Base-by-base conservation (phyloP, 1,139 yeast species). In the Meyerozyma elateridarum region DNA sequence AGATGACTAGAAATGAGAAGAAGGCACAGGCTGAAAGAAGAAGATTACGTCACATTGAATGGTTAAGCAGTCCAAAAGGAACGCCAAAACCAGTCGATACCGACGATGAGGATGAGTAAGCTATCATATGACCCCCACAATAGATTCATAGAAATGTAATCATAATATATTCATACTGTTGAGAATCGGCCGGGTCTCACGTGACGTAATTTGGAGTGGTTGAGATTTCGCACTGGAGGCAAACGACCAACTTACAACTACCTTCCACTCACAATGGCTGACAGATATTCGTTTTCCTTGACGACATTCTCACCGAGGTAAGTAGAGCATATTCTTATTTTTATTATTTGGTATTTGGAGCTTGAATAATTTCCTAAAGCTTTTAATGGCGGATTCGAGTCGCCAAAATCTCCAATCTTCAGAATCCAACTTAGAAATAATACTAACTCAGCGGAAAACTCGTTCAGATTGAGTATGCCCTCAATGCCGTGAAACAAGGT, bases 401-500 rank as follows among this genome's bases (percentile, higher is more conserved):
- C n/a, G n/a, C n/a, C n/a, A n/a, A n/a, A n/a, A n/a, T n/a, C n/a
- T n/a, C n/a, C n/a, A n/a, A n/a, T n/a, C n/a, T n/a, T n/a, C n/a
- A n/a, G n/a, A n/a, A n/a, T n/a, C n/a, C n/a, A n/a, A n/a, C n/a
- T n/a, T n/a, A n/a, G n/a, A n/a, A n/a, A n/a, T n/a, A 26, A 19
- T 44, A 46, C 52, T 45, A 49, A 51, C 52, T 36, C 52, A 82
- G 95, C 61, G 99, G 99, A 49, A 93, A 93, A 65, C 76, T 93
- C 46, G 96, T 91, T 29, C 99, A 93, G 65, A 93, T 93, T 50
- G 98, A 93, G 60, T 91, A 93, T 59, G 98, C 99, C 12, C 72
- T 93, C 48, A 91, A 91, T 48, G 97, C 96, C 1, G 98, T 91
- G 28, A 93, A 89, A 55, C 96, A 88, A 57, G 99, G 99, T 56